Evolutionary conservation across 371 early-diverging fungal species (phyloP).

Genomic region (Gilbertella persicaria): DNA sequence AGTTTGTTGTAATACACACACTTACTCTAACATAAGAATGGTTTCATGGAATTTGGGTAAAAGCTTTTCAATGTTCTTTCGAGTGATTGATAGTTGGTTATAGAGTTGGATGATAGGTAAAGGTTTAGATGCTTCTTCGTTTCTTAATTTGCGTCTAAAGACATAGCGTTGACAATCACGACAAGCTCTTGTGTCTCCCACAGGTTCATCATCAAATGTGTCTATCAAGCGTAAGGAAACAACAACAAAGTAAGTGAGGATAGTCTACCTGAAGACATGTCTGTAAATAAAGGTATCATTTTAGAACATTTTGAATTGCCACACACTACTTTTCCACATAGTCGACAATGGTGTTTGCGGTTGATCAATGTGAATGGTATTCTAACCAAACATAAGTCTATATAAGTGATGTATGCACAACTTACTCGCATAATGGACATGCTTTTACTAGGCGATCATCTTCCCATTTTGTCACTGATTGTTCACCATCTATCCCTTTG

Average conservation of each 20-base stretch:
- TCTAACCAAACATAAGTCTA: slow-evolving; percentile 18
- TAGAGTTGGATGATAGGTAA: slow-evolving; percentile 52
- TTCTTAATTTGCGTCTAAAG: slow-evolving; percentile 52
- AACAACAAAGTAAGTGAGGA: background rate
- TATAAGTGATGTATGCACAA: background rate
- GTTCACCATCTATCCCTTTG: slow-evolving; percentile 52
- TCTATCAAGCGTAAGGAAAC: slow-evolving; percentile 15
- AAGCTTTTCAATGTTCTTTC: slow-evolving; percentile 54
- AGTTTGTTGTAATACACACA: background rate
- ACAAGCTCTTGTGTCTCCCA: slow-evolving; percentile 66
- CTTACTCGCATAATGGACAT: slow-evolving; percentile 65
- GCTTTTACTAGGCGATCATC: slow-evolving; percentile 53
- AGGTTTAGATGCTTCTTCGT: slow-evolving; percentile 46
- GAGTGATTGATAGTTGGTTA: slow-evolving; percentile 39
- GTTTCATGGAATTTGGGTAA: slow-evolving; percentile 64
- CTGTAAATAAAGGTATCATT: slow-evolving; percentile 55
- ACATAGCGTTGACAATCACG: slow-evolving; percentile 57
- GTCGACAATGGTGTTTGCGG: slow-evolving; percentile 80
- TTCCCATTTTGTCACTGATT: slow-evolving; percentile 67
- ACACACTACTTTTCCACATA: slow-evolving; percentile 79
- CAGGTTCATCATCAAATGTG: slow-evolving; percentile 51
- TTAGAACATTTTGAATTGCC: slow-evolving; percentile 61
- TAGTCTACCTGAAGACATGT: slow-evolving; percentile 56
- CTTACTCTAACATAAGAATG: slow-evolving; percentile 58
- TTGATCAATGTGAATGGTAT: slow-evolving; percentile 50